Base-by-base conservation (phyloP, 225 moss, liverwort and hornwort genomes). In the Physcomitrellopsis africana region DNA sequence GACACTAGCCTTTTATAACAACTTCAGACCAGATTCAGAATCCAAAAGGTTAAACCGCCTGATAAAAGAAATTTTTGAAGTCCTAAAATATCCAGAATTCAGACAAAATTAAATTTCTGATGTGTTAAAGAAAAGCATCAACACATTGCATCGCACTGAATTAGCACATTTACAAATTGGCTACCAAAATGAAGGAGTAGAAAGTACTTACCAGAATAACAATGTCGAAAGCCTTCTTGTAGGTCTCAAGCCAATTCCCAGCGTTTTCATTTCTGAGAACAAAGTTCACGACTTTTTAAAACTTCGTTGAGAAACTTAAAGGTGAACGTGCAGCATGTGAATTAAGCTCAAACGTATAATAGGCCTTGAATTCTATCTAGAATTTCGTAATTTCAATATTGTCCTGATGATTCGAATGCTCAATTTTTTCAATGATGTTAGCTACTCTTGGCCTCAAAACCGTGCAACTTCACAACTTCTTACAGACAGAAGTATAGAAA, bases 181-280 rank as follows among this genome's bases (percentile, higher is more conserved):
- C 12, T 3, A 49, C 12, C 51, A 51, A n/a, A 55, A 45, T 9
- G 49, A n/a, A 6, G 8, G 18, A 47, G 22, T 17, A 17, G 12
- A 22, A 42, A 7, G 26, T 14, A 82, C 75, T 70, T 63, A 92
- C 92, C 83, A 92, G 32, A 27, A 92, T 63, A 74, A 92, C 92
- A 56, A 92, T 85, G 66, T 92, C 92, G 49, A 82, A 92, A 1
- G 90, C 90, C 53, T 89, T 68, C 75, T 86, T 89, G 81, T 92
- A 92, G 7, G 72, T 90, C 58, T 90, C 85, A 49, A 92, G 73
- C 92, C 92, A 90, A 63, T 90, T 90, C 10, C 78, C 85, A 52
- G 65, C 85, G 51, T 92, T 90, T 72, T 92, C 90, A 41, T 92
- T 92, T 70, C 92, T 92, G 82, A 4, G 27, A 64, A 60, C 22